Conservation (phyloP, 1,139 yeast genomes). For the Debaryomycetaceae sp. region DNA sequence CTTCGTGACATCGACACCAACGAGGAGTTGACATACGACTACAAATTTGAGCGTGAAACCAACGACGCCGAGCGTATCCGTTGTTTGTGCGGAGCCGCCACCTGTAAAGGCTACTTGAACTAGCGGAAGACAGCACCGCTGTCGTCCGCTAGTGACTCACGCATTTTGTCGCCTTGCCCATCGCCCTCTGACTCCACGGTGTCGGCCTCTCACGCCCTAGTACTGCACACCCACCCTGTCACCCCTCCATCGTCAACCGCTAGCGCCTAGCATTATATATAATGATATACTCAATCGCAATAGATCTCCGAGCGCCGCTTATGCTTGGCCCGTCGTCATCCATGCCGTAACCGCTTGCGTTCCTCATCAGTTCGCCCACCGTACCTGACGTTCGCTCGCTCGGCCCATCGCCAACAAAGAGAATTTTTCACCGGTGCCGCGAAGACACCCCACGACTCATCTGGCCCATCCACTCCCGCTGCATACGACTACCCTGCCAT, state of each 20-base stretch:
- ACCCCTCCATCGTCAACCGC: too few species aligned
- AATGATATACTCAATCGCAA: too few species aligned
- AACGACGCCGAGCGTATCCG: conserved; percentile 88
- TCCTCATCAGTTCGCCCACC: background rate
- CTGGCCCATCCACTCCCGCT: background rate
- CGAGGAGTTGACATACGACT: conserved; percentile 93
- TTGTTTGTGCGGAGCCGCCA: conserved; percentile 92
- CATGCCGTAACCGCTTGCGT: too few species aligned
- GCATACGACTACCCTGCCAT: too few species aligned
- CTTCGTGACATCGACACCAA: conserved; percentile 81
- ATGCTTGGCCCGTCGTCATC: too few species aligned
- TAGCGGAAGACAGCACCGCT: conserved; percentile 20
- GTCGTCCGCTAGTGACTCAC: too few species aligned
- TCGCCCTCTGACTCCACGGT: too few species aligned
- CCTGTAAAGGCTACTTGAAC: conserved; percentile 89
- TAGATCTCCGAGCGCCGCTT: too few species aligned
- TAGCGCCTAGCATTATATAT: too few species aligned
- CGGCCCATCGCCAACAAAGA: background rate
- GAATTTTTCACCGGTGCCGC: background rate
- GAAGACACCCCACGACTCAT: background rate
- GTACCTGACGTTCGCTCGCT: background rate
- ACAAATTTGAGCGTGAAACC: conserved; percentile 88
- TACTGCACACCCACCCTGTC: too few species aligned
- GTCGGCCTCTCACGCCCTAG: too few species aligned
- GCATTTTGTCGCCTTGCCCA: too few species aligned